Base-by-base conservation (phyloP, 2,329 filamentous ascomycete genomes). In the Rhynchosporium secalis region DNA sequence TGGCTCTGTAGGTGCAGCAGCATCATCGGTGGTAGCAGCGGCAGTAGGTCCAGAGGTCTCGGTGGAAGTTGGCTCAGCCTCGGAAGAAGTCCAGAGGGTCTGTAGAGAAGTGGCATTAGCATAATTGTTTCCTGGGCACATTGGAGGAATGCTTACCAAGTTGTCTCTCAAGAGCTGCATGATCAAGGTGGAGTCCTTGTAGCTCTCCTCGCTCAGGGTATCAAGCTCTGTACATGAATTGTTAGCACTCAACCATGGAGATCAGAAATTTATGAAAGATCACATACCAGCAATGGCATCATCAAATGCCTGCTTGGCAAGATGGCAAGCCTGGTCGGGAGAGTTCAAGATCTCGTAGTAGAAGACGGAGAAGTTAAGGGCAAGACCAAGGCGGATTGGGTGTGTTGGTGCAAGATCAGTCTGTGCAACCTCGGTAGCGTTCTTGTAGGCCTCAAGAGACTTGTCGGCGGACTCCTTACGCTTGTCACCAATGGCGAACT, bases 311-410 rank as follows among this genome's bases (percentile, higher is more conserved):
- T 94, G 91, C 87, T 96, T 96, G 79, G 92, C 94, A 72, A 97
- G 88, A 79, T 96, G 93, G 88, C 94, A 97, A 76, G 93, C 94
- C 83, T 96, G 94, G 79, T 98, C 95, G 69, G 94, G 94, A 48
- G 94, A 92, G 85, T 98, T 99, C 75, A 98, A 85, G 78, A 98
- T 99, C 87, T 99, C 91, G 80, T 99, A 99, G 89, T 98, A 98
- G 86, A 97, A 98, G 75, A 97, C 93, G 70, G 93, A 96, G 85
- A 96, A 96, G 88, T 96, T 96, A 71, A 96, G 85, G 73, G 92
- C 92, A 70, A 96, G 87, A 77, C 92, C 92, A 69, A 96, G 89
- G 75, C 92, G 91, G 80, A 96, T 96, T 75, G 92, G 92, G 84
- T 96, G 92, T 62, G 92, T 96, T 67, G 92, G 92, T 67, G 92